Base-by-base conservation (phyloP, 1,139 yeast genomes). In the Nakaseomyces kungkrabaensis region DNA sequence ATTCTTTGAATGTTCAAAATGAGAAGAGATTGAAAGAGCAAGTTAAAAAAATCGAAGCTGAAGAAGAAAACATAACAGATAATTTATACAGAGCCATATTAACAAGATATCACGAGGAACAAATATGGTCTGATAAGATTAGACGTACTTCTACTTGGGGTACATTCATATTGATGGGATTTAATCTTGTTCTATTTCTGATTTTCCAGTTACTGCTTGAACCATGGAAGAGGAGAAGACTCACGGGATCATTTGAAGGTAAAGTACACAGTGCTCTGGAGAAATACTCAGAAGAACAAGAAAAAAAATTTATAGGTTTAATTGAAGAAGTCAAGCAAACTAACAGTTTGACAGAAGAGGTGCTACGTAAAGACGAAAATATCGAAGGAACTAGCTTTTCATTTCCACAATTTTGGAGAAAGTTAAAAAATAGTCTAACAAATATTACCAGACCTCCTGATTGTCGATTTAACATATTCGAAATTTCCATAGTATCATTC, bases 81-180 rank as follows among this genome's bases (percentile, higher is more conserved):
- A 78, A 76, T 53, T 69, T 90, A 45, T 82, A 90, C 5, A 82
- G 82, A 54, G 82, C 87, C 58, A 92, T 94, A 36, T 73, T 90
- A 59, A 81, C 92, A 1, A 71, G 97, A 56, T 94, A 94, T 61
- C 96, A 92, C 56, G 98, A 94, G 63, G 99, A 94, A 61, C 98
- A 94, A 68, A 82, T 92, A 4, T 94, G 98, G 98, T 87, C 96
- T 4, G 98, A 94, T 68, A 90, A 90, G 66, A 92, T 92, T 53
- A 73, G 98, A 55, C 76, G 94, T 54, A 89, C 95, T 2, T 87
- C 96, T 8, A 90, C 98, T 0, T 94, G 96, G 95, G 98, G 97
- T 1, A 92, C 99, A 0, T 82, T 95, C 77, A 72, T 83, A 1
- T 74, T 94, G 47, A 89, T 89, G 95, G 94, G 90, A 1, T 76